Evolutionary conservation across 2,329 filamentous ascomycete species (phyloP).

Genomic region (Alternaria panax): DNA sequence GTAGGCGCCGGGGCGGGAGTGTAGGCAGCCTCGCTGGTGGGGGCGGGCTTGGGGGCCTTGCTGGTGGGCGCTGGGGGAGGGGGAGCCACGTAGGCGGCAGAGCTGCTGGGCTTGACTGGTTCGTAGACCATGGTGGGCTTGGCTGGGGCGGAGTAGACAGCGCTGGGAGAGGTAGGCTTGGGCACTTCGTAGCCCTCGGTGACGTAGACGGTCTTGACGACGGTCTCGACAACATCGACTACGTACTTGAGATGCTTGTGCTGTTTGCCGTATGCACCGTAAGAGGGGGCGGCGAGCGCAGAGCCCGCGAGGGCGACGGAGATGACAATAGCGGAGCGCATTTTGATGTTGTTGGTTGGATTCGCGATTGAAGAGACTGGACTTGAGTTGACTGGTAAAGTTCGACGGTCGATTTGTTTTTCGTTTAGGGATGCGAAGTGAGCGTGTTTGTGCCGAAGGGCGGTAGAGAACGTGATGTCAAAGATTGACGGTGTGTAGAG

Average conservation of each 20-base stretch:
- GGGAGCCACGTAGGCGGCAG: background rate
- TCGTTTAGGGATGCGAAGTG: slow-evolving; percentile 22
- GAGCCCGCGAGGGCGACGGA: slow-evolving; percentile 41
- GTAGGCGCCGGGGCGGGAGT: background rate
- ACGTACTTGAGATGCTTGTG: slow-evolving; percentile 31
- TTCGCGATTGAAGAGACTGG: slow-evolving; percentile 15
- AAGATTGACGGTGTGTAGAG: slow-evolving; percentile 39
- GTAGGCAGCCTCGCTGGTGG: background rate
- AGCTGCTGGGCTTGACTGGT: slow-evolving; percentile 2
- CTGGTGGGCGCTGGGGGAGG: slow-evolving; percentile 5
- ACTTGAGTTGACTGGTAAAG: slow-evolving; percentile 21
- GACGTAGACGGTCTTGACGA: slow-evolving; percentile 36
- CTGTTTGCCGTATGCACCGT: slow-evolving; percentile 14
- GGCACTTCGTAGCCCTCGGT: slow-evolving; percentile 24
- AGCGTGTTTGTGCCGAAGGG: slow-evolving; percentile 39
- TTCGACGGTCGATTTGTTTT: slow-evolving; percentile 28
- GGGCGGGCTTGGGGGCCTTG: slow-evolving; percentile 9
- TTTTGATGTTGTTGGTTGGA: slow-evolving; percentile 31
- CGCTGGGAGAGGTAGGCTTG: slow-evolving; percentile 3
- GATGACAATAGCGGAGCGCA: slow-evolving; percentile 37
- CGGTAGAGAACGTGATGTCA: slow-evolving; percentile 43
- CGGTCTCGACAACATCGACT: slow-evolving; percentile 38
- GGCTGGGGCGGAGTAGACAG: slow-evolving; percentile 8
- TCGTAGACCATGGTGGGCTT: slow-evolving; percentile 13
- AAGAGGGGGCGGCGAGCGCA: slow-evolving; percentile 34